A percentile compares a stretch with the other conserved stretches of the same genome.
phyloP scores from a whole-genome alignment of 164 flowering plant genomes.

The Houttuynia cordata region DNA sequence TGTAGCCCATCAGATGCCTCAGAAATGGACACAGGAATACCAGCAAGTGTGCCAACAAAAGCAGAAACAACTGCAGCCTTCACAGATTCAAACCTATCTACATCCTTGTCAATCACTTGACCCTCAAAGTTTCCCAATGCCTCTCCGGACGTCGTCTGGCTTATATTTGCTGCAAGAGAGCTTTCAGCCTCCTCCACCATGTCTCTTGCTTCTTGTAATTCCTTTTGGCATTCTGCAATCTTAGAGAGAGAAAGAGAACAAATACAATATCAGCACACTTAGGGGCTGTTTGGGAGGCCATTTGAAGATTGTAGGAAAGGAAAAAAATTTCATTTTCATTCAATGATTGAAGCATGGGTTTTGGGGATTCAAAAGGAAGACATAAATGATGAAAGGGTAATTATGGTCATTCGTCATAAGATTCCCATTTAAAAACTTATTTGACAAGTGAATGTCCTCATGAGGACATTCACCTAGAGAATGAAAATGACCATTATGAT shows the following conservation, averaged over 20 bases:
- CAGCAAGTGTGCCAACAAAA: slow-evolving; percentile 65
- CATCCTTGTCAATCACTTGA: slow-evolving; percentile 28
- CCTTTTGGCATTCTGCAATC: slow-evolving; percentile 89
- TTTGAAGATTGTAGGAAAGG: too few species aligned
- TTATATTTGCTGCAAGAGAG: slow-evolving; percentile 23
- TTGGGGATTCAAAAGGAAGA: too few species aligned
- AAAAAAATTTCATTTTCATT: too few species aligned
- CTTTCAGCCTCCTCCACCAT: slow-evolving; percentile 77
- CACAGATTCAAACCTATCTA: slow-evolving; percentile 70
- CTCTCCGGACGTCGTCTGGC: slow-evolving; percentile 10
- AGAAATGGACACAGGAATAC: slow-evolving; percentile 53
- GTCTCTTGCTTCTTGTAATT: slow-evolving; percentile 55
- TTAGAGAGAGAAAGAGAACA: slow-evolving; percentile 20
- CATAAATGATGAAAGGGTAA: too few species aligned
- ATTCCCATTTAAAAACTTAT: too few species aligned
- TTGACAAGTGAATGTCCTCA: too few species aligned
- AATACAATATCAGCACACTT: too few species aligned
- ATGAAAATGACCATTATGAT: too few species aligned
- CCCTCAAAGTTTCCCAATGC: slow-evolving; percentile 5
- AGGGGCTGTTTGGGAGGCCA: too few species aligned
- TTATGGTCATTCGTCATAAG: too few species aligned
- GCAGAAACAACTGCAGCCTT: slow-evolving; percentile 73
- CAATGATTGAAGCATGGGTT: too few species aligned
- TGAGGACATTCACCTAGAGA: too few species aligned
- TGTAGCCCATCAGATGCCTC: slow-evolving; percentile 31